Percentiles rank a stretch among this genome's conserved stretches.
Evolutionary conservation across 768 basidiomycete species (phyloP).

Genomic region (Strobilomyces confusus): DNA sequence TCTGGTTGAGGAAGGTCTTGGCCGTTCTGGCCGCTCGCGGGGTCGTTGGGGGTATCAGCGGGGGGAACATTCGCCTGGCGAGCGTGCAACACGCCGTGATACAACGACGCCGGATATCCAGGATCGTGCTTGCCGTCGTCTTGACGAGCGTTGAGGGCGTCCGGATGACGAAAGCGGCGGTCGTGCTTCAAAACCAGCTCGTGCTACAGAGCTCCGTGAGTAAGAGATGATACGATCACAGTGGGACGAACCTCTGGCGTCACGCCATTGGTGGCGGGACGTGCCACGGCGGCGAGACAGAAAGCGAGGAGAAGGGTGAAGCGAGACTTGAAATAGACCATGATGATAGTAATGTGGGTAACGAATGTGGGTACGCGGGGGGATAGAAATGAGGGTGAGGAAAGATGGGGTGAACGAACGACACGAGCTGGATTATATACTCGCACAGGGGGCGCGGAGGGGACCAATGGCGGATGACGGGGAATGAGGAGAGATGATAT

Average conservation of each 20-base stretch:
- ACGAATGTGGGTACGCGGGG: slow-evolving; percentile 21
- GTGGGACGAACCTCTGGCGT: slow-evolving; percentile 10
- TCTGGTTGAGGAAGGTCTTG: background rate
- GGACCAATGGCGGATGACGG: slow-evolving; percentile 15
- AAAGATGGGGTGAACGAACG: slow-evolving; percentile 4
- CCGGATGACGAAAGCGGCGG: slow-evolving; percentile 14
- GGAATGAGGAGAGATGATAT: slow-evolving; percentile 14
- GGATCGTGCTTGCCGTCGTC: slow-evolving; percentile 25
- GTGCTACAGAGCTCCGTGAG: slow-evolving; percentile 10
- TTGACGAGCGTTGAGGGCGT: slow-evolving; percentile 6
- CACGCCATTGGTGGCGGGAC: slow-evolving; percentile 5
- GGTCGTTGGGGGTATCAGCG: background rate
- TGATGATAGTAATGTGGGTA: slow-evolving; percentile 26
- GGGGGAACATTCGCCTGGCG: background rate
- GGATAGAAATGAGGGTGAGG: slow-evolving; percentile 12
- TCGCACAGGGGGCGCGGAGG: slow-evolving; percentile 1
- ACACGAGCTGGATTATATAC: slow-evolving; percentile 20
- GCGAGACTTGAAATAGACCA: slow-evolving; percentile 28
- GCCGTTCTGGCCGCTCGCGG: background rate
- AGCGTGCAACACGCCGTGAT: slow-evolving; percentile 2
- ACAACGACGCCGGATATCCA: slow-evolving; percentile 14
- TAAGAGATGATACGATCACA: background rate
- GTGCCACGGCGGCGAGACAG: slow-evolving; percentile 22
- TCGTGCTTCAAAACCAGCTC: slow-evolving; percentile 2
- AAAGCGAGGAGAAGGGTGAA: slow-evolving; percentile 29